These are phyloP conservation scores for Trichoderma afroharzianum DNA, from an alignment of 2,329 filamentous ascomycete genomes.

Conservation along the genomic window DNA sequence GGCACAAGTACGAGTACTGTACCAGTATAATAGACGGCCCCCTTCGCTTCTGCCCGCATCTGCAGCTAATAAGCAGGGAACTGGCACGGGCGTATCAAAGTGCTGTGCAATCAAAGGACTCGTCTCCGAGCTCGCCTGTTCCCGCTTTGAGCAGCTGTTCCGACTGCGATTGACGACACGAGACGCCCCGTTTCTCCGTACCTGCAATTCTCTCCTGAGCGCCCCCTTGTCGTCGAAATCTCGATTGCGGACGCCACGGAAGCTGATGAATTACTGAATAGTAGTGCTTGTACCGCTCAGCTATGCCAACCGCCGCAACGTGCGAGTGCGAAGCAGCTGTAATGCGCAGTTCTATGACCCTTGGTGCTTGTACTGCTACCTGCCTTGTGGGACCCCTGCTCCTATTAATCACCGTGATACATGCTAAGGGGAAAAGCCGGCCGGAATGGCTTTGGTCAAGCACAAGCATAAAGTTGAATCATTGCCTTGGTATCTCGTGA, in stretches of 20 bases:
- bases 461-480: constrained; percentile 1
- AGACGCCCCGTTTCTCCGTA: constrained; percentile 14
- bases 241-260: constrained; percentile 8
- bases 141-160: constrained; percentile 16
- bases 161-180: constrained; percentile 15
- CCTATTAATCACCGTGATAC: constrained; percentile 6
- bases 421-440: neutral
- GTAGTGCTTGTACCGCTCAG: neutral
- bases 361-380: neutral
- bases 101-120: constrained; percentile 12
- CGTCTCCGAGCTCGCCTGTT: constrained; percentile 8
- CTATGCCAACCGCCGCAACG: neutral
- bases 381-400: neutral
- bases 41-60: constrained; percentile 16
- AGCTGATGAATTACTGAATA: neutral
- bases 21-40: neutral
- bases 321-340: neutral
- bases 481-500: neutral
- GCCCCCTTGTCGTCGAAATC: constrained; percentile 5
- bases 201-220: constrained; percentile 5
- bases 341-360: neutral
- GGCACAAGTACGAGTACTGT: neutral
- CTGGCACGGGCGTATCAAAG: constrained; percentile 12
- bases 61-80: constrained; percentile 16
- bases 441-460: neutral